Evolutionary conservation across 305 asterid species (phyloP).

Genomic region (Solanum hybrid): DNA sequence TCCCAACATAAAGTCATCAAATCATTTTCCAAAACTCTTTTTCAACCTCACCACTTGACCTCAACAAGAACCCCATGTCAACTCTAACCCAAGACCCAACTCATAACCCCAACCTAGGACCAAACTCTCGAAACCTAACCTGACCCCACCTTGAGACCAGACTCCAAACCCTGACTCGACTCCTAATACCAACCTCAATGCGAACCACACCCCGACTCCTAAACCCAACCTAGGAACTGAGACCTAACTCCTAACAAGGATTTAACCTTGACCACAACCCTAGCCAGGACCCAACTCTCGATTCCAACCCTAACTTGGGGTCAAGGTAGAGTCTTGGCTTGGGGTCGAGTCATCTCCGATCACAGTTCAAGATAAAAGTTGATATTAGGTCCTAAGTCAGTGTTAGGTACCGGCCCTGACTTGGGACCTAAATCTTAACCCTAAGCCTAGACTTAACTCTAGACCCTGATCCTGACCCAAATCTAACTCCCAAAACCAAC

Average conservation of each 20-base stretch:
- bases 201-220: not conserved
- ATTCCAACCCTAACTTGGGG: not conserved
- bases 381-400: not conserved
- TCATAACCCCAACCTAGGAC: not conserved
- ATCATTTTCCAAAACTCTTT: not conserved
- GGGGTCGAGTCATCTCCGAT: not conserved
- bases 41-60: not conserved
- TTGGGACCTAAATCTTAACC: not conserved
- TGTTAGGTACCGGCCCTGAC: not conserved
- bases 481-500: not conserved
- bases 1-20: not conserved
- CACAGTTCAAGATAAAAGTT: not conserved
- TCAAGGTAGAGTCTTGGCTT: not conserved
- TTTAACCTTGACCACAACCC: not conserved
- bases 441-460: not conserved
- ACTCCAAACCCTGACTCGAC: not conserved
- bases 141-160: not conserved
- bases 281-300: not conserved
- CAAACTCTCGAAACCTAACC: not conserved
- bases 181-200: not conserved
- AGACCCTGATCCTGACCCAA: not conserved
- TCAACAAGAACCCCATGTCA: not conserved
- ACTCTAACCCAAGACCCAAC: not conserved
- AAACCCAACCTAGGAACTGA: not conserved
- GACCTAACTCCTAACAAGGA: not conserved